Evolutionary conservation across 2,329 filamentous ascomycete species (phyloP), one percentile per base, ranked within the genome.

Genomic region (Amphichorda felina): DNA sequence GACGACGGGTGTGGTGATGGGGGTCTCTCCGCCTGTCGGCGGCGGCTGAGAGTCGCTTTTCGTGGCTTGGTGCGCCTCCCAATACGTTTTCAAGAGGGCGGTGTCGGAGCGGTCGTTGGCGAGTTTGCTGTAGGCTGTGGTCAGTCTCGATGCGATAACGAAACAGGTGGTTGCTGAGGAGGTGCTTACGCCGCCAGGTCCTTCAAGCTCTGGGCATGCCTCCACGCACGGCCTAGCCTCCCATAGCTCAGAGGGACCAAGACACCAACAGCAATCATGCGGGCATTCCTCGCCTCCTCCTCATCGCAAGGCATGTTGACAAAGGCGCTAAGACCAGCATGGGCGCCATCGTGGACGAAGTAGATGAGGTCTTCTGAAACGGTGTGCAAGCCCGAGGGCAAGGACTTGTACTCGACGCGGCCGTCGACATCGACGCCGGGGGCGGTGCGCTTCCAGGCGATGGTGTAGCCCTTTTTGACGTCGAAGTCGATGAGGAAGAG

Each of bases 401-500:
- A 70, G 41, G 86, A 93, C 61, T 95, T 96, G 71, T 87, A 98
- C 60, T 98, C 91, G 50, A 95, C 86, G 17, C 82, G 77, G 37
- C 86, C 86, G 46, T 94, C 84, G 33, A 96, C 72, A 57, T 73
- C 68, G 60, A 89, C 70, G 33, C 75, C 78, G 11, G 76, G 67
- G 1, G 75, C 60, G 10, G 80, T 75, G 45, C 75, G 77, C 57
- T 93, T 86, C 91, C 91, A 96, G 25, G 77, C 75, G 51, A 96
- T 82, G 31, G 86, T 94, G 59, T 80, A 94, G 64, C 87, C 87
- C 50, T 86, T 81, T 57, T 88, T 91, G 61, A 89, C 82, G 59
- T 94, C 87, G 62, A 94, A 94, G 52, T 83, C 77, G 59, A 94
- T 89, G 42, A 94, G 70, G 57, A 94, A 94, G 25, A 93, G 70